phyloP scores from a whole-genome alignment of 305 asterid genomes.

The Fraxinus sp. region DNA sequence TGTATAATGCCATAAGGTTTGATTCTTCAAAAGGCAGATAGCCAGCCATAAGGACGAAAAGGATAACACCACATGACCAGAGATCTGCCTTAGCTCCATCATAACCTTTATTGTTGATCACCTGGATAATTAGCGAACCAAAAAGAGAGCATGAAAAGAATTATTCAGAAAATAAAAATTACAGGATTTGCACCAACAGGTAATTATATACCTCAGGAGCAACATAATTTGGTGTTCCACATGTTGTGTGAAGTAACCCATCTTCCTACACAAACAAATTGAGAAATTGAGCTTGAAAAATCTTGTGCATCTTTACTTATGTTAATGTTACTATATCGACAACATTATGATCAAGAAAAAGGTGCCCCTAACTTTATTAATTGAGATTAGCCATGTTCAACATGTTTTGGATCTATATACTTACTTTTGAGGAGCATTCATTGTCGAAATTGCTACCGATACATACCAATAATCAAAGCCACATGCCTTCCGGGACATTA shows the following conservation, averaged over 20 bases:
- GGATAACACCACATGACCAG: constrained; percentile 99
- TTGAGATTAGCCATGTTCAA: not conserved
- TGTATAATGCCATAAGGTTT: constrained; percentile 76
- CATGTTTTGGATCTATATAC: not conserved
- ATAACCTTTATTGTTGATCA: constrained; percentile 89
- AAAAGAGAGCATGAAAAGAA: constrained; percentile 6
- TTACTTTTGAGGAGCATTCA: not conserved
- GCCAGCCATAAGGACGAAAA: constrained; percentile 96
- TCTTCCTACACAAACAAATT: constrained; percentile 63
- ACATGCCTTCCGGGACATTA: not conserved
- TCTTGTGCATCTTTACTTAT: not conserved
- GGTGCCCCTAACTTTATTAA: not conserved
- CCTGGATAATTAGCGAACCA: constrained; percentile 40
- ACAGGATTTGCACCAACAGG: constrained; percentile 16
- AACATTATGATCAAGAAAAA: not conserved
- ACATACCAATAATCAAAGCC: not conserved
- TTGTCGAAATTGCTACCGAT: not conserved
- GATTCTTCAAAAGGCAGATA: constrained; percentile 92
- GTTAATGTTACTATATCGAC: not conserved
- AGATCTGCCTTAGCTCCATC: constrained; percentile 99
- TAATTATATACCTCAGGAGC: constrained; percentile 81
- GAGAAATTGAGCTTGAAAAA: constrained; percentile 11
- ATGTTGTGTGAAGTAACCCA: constrained; percentile 94
- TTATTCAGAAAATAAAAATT: constrained; percentile 11
- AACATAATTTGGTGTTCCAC: constrained; percentile 98